A percentile compares a stretch with the other conserved stretches of the same genome.
Conservation (phyloP, 1,284 basidiomycete genomes). For the Hymenochaete sp. region DNA sequence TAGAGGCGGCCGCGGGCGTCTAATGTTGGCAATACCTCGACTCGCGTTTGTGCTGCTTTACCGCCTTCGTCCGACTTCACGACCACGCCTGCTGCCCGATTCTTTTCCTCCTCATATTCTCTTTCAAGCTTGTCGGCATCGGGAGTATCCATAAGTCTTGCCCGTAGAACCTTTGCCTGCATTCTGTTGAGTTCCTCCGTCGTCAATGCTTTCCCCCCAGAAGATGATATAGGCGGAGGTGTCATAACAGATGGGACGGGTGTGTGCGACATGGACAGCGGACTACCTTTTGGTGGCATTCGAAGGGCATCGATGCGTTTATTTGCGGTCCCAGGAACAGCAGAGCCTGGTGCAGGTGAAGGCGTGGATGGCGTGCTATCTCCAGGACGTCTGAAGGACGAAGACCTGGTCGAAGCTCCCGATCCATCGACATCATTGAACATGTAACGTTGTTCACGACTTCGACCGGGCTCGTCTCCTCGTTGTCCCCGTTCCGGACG, state of each 20-base stretch:
- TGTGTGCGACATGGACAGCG: constrained; percentile 48
- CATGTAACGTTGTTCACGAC: constrained; percentile 53
- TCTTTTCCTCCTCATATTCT: constrained; percentile 70
- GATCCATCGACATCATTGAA: constrained; percentile 57
- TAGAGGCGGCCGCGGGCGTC: constrained; percentile 84
- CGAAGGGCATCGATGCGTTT: constrained; percentile 48
- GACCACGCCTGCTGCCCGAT: constrained; percentile 32
- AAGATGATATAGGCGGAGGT: constrained; percentile 41
- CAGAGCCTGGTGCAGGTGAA: constrained; percentile 33
- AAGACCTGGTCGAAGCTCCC: constrained; percentile 62
- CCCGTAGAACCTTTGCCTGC: constrained; percentile 87
- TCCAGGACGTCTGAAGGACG: constrained; percentile 73
- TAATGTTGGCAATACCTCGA: constrained; percentile 86
- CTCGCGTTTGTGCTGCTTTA: constrained; percentile 40
- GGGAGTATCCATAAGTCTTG: constrained; percentile 74
- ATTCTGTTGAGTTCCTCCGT: constrained; percentile 83
- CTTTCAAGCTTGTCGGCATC: constrained; percentile 70
- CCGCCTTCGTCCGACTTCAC: constrained; percentile 28
- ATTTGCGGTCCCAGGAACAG: constrained; percentile 32
- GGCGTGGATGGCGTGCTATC: constrained; percentile 54
- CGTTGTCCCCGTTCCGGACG: constrained; percentile 30
- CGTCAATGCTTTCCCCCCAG: constrained; percentile 41
- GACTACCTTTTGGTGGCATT: constrained; percentile 39
- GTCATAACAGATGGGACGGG: constrained; percentile 88
- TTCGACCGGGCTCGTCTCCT: constrained; percentile 36